Percentiles rank a stretch among this genome's conserved stretches.
Conservation (phyloP, 2,329 filamentous ascomycete species). For the Phaeosphaeriaceae sp. region DNA sequence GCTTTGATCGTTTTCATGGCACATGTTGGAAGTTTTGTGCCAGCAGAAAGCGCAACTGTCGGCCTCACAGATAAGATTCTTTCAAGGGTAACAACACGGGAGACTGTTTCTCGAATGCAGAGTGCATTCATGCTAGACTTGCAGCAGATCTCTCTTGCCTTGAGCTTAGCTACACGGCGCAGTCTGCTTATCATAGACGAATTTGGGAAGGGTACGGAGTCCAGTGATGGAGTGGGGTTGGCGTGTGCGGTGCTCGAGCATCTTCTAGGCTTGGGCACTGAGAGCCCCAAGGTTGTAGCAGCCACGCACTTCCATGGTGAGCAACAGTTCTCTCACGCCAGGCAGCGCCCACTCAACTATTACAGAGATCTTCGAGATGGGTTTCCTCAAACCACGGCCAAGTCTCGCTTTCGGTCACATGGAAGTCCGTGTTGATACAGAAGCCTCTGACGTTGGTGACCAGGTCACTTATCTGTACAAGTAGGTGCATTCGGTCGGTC, state of each 20-base stretch:
- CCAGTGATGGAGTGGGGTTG: slow-evolving; percentile 69
- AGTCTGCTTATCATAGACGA: slow-evolving; percentile 93
- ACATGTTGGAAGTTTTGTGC: slow-evolving; percentile 89
- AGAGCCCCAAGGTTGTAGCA: slow-evolving; percentile 65
- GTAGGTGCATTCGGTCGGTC: slow-evolving; percentile 31
- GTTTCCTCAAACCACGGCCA: slow-evolving; percentile 60
- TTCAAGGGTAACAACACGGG: slow-evolving; percentile 80
- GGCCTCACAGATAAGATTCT: slow-evolving; percentile 93
- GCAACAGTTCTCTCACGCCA: slow-evolving; percentile 38
- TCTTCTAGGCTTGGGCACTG: slow-evolving; percentile 56
- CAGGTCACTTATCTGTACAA: slow-evolving; percentile 80
- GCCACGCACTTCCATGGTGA: slow-evolving; percentile 70
- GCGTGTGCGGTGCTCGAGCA: slow-evolving; percentile 68
- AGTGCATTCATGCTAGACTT: slow-evolving; percentile 82
- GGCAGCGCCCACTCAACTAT: slow-evolving; percentile 52
- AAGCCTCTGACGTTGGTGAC: slow-evolving; percentile 61
- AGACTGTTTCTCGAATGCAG: slow-evolving; percentile 68
- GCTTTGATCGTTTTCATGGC: slow-evolving; percentile 91
- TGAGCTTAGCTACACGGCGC: slow-evolving; percentile 74
- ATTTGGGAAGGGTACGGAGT: slow-evolving; percentile 76
- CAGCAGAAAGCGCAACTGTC: slow-evolving; percentile 76
- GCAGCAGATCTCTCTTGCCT: slow-evolving; percentile 80
- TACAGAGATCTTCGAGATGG: slow-evolving; percentile 73
- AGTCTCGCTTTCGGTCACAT: slow-evolving; percentile 71
- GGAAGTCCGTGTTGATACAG: slow-evolving; percentile 68